Evolutionary conservation across 148 eudicot genomes (phyloP), one percentile per base, ranked within the genome.

Genomic region (Agrostemma githago): DNA sequence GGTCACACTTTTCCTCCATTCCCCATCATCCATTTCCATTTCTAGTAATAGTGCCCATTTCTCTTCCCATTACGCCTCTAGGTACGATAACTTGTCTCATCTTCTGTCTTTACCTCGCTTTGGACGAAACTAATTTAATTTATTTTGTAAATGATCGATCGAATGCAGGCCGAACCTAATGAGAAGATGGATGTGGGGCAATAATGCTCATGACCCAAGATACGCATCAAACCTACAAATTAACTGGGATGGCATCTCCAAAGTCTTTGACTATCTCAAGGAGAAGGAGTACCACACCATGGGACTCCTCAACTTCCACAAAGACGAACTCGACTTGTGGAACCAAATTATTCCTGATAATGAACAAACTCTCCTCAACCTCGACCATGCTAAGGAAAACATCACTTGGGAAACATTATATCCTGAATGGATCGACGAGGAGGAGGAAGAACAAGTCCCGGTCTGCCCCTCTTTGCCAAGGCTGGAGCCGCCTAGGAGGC

Each of bases 401-500:
- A 70, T 88, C 21, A 88, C 92, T 0, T 93, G 98, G 98, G 89
- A 90, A 12, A n/a, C 88, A 42, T 68, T 90, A 19, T 93, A 88
- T 54, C 98, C 98, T 0, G 98, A 93, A 79, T 93, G 98, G 98
- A 93, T 93, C 16, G 98, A 93, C 62, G 96, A 93, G 79, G 98
- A 93, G 71, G 90, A 93, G 66, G 98, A 93, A n/a, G 81, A 82
- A 5, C 88, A 85, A 9, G 83, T 93, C 3, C 96, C 96, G 0
- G 11, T 62, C 58, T 93, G 98, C 73, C 94, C 96, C 0, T 54
- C 81, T 2, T 75, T 93, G 62, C 96, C 96, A 26, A 88, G 77
- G 74, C 77, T 86, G 4, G 84, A 88, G 59, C 77, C 83, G 51
- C 91, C 94, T 2, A 80, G 77, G 66, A 84, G 77, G 60, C 86